A percentile compares a stretch with the other conserved stretches of the same genome.
phyloP scores from a whole-genome alignment of 1,284 basidiomycete genomes.

The Puccinia sorghi region DNA sequence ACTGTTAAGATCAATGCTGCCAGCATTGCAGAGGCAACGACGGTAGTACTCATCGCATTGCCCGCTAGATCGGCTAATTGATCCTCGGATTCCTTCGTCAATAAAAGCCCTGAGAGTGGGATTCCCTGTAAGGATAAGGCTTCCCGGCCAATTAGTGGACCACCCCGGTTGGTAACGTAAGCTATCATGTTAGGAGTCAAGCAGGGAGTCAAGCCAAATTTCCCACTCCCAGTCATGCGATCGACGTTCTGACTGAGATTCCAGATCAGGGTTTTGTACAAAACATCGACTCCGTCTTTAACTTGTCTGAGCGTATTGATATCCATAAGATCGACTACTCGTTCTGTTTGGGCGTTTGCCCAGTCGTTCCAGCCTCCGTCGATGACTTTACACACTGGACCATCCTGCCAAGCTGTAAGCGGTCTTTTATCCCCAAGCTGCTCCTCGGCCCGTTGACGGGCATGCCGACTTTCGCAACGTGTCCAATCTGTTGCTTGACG shows the following conservation, averaged over 20 bases:
- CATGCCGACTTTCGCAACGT: constrained; percentile 87
- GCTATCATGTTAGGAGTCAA: constrained; percentile 95
- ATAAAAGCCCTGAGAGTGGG: constrained; percentile 82
- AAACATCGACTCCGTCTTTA: constrained; percentile 75
- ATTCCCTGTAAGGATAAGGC: constrained; percentile 90
- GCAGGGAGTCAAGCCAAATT: constrained; percentile 82
- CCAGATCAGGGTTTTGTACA: constrained; percentile 91
- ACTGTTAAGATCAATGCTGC: constrained; percentile 73
- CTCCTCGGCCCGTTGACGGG: constrained; percentile 81
- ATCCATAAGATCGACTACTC: constrained; percentile 92
- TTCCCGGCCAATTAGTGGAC: constrained; percentile 91
- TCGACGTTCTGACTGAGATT: constrained; percentile 93
- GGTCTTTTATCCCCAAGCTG: constrained; percentile 78
- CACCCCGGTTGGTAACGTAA: constrained; percentile 90
- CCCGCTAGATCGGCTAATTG: constrained; percentile 91
- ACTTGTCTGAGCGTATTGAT: constrained; percentile 81
- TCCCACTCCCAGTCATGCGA: constrained; percentile 75
- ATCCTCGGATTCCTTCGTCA: constrained; percentile 90
- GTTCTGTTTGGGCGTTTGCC: constrained; percentile 84
- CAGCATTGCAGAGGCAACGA: constrained; percentile 86
- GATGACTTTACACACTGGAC: constrained; percentile 80
- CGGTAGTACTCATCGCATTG: constrained; percentile 90
- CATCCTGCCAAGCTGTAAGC: constrained; percentile 89
- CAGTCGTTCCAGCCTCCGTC: constrained; percentile 95
- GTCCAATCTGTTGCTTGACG: constrained; percentile 72